Evolutionary conservation across 805 yeast species (phyloP).

Genomic region (Saccharomyces jurei): DNA sequence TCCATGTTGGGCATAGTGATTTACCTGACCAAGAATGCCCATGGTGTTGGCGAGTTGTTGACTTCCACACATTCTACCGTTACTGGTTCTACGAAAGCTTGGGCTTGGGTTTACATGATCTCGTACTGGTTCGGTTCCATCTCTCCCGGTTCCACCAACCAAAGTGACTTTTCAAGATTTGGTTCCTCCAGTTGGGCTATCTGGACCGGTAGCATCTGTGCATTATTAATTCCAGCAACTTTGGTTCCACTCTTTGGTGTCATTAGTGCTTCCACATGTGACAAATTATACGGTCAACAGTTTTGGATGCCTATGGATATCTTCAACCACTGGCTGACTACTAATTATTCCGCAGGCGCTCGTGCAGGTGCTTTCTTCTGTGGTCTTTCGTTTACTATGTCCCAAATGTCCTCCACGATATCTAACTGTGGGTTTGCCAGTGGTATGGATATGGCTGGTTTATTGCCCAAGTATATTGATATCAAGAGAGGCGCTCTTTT

Average conservation of each 20-base stretch:
- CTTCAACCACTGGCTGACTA: conserved; percentile 23
- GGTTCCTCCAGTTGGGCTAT: conserved; percentile 29
- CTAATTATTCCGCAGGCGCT: conserved; percentile 28
- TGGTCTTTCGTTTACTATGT: conserved; percentile 32
- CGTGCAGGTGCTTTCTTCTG: conserved; percentile 36
- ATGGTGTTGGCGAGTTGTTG: conserved; percentile 32
- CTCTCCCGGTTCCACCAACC: conserved; percentile 35
- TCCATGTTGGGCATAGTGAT: conserved; percentile 36
- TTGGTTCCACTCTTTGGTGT: conserved; percentile 38
- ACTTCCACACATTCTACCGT: conserved; percentile 22
- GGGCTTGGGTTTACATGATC: conserved; percentile 38
- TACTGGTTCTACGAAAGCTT: conserved; percentile 32
- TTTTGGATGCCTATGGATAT: conserved; percentile 35
- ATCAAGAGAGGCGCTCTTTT: conserved; percentile 35
- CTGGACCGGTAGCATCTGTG: conserved; percentile 29
- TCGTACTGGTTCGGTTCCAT: conserved; percentile 37
- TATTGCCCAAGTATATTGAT: conserved; percentile 34
- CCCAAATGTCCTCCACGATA: conserved; percentile 35
- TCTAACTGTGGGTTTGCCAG: conserved; percentile 36
- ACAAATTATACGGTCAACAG: conserved; percentile 29
- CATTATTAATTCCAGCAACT: conserved; percentile 33
- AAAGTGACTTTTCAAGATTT: conserved; percentile 35
- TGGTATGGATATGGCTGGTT: conserved; percentile 38
- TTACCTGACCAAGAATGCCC: conserved; percentile 28
- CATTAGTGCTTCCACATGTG: conserved; percentile 35